Evolutionary conservation across 192 early-diverging fungal species (phyloP).

Genomic region (Linnemannia schmuckeri): DNA sequence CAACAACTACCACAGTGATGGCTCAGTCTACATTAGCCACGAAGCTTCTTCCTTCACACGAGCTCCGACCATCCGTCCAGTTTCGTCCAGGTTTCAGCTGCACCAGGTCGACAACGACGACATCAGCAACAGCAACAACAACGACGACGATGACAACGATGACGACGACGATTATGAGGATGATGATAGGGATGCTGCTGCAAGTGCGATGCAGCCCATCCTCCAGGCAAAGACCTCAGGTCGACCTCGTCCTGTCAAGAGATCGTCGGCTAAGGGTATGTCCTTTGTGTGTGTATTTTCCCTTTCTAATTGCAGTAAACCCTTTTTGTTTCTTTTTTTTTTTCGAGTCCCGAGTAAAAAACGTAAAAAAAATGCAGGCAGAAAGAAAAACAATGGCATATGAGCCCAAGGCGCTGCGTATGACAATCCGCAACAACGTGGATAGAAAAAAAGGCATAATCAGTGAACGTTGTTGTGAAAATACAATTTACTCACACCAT

Average conservation of each 20-base stretch:
- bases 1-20: not conserved
- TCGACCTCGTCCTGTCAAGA: not conserved
- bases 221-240: not conserved
- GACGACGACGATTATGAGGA: slow-evolving; percentile 28
- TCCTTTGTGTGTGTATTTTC: not conserved
- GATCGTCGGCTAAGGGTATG: not conserved
- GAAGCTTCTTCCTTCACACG: not conserved
- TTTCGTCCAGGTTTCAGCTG: not conserved
- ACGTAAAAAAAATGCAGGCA: not conserved
- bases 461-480: not conserved
- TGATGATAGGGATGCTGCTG: slow-evolving; percentile 16
- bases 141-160: not conserved
- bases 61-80: not conserved
- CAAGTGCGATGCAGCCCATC: slow-evolving; percentile 9
- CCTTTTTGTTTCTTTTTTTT: not conserved
- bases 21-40: not conserved
- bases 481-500: not conserved
- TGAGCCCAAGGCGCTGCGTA: slow-evolving; percentile 3
- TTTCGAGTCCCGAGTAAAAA: slow-evolving; percentile 6
- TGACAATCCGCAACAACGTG: not conserved
- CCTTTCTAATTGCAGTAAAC: no score
- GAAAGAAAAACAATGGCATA: not conserved
- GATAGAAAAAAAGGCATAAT: not conserved
- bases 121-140: not conserved
- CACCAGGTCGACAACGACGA: not conserved